These are phyloP conservation scores for Colletotrichum acutatum DNA, from an alignment of 2,329 filamentous ascomycete species.

Conservation along the genomic window DNA sequence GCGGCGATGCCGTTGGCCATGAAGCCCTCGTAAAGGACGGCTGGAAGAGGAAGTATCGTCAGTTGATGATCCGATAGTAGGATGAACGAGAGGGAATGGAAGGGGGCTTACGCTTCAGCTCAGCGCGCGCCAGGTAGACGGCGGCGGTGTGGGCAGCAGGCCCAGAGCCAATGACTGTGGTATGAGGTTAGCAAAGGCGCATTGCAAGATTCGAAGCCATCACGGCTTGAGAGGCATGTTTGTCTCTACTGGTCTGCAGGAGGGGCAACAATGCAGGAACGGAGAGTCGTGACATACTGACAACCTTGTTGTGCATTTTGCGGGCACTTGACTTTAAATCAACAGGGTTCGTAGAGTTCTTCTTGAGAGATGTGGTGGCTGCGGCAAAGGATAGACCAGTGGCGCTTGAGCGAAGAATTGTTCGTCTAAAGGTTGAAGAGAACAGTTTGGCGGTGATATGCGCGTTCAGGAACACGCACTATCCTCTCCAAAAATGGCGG, in stretches of 20 bases:
- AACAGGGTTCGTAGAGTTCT: conserved; percentile 51
- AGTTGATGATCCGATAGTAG: not conserved
- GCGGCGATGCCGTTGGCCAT: conserved; percentile 96
- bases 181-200: conserved; percentile 3
- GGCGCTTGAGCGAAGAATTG: conserved; percentile 76
- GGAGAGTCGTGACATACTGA: conserved; percentile 70
- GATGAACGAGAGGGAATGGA: conserved; percentile 19
- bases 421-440: conserved; percentile 81
- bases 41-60: conserved; percentile 47
- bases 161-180: conserved; percentile 85
- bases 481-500: conserved; percentile 31
- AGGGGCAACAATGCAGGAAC: conserved; percentile 30
- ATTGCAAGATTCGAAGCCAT: conserved; percentile 17
- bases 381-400: conserved; percentile 79
- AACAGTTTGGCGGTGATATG: conserved; percentile 83
- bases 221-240: not conserved
- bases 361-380: conserved; percentile 71
- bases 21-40: conserved; percentile 97
- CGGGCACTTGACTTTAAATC: conserved; percentile 54
- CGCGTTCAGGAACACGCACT: conserved; percentile 36
- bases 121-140: conserved; percentile 93
- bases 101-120: conserved; percentile 77
- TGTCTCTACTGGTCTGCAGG: not conserved
- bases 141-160: conserved; percentile 97
- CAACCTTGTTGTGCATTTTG: conserved; percentile 93